Conservation (phyloP, 2,329 filamentous ascomycete species). For the Bipolaris bicolor region DNA sequence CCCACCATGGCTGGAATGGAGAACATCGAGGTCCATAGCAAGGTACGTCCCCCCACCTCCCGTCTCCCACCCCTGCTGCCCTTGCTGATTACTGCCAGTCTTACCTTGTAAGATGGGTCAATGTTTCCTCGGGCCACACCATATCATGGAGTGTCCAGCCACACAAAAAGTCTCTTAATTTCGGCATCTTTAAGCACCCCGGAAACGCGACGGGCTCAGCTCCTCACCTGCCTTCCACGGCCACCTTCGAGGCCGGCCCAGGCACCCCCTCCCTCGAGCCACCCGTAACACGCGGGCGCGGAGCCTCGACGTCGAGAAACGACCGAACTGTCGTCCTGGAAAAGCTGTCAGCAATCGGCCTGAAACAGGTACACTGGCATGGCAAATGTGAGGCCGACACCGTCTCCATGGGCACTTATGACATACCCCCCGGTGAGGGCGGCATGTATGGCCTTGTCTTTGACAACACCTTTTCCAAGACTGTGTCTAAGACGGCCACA, state of each 20-base stretch:
- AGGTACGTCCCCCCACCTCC: slow-evolving; percentile 63
- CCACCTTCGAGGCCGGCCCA: slow-evolving; percentile 39
- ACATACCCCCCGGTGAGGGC: slow-evolving; percentile 74
- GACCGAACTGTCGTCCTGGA: slow-evolving; percentile 73
- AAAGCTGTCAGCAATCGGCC: slow-evolving; percentile 66
- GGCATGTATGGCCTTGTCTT: slow-evolving; percentile 98
- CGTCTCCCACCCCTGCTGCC: neutral
- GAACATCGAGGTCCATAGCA: slow-evolving; percentile 96
- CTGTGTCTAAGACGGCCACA: slow-evolving; percentile 88
- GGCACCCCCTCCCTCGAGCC: slow-evolving; percentile 59
- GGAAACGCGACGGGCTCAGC: slow-evolving; percentile 66
- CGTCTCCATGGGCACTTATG: slow-evolving; percentile 87
- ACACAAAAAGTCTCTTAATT: slow-evolving; percentile 98
- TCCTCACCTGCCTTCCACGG: slow-evolving; percentile 46
- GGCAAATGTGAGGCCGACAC: slow-evolving; percentile 97
- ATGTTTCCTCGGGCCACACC: slow-evolving; percentile 86
- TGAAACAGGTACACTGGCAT: slow-evolving; percentile 74
- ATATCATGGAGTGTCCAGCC: slow-evolving; percentile 98
- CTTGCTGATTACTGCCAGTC: slow-evolving; percentile 64
- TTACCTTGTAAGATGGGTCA: slow-evolving; percentile 97
- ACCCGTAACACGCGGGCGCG: slow-evolving; percentile 59
- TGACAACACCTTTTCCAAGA: slow-evolving; percentile 97
- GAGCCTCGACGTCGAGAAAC: slow-evolving; percentile 64
- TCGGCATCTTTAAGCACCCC: slow-evolving; percentile 97
- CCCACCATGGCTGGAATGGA: slow-evolving; percentile 86